phyloP scores from a whole-genome alignment of 2,329 filamentous ascomycete species.

The Colletotrichum sp. region DNA sequence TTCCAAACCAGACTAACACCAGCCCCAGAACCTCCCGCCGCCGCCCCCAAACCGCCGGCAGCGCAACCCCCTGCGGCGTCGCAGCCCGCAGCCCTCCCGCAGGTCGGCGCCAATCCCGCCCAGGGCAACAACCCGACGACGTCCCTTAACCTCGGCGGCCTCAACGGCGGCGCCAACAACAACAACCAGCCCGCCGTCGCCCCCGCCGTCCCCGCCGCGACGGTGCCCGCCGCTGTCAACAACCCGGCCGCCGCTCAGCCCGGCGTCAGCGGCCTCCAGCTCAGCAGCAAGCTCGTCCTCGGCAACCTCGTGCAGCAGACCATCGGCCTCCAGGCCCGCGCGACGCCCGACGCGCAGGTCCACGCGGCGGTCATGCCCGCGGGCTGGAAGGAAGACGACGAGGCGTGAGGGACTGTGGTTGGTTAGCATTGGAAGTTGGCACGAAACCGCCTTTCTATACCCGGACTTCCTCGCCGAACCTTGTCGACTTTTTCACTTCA shows the following conservation, averaged over 20 bases:
- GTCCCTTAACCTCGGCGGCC: constrained; percentile 27
- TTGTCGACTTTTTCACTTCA: background rate
- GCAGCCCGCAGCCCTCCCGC: background rate
- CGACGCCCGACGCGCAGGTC: background rate
- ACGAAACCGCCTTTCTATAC: background rate
- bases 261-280: constrained; percentile 42
- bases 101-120: constrained; percentile 9
- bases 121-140: constrained; percentile 18
- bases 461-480: background rate
- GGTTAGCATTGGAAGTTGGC: background rate
- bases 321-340: constrained; percentile 17
- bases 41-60: background rate
- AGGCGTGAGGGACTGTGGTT: background rate
- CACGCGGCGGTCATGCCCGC: background rate
- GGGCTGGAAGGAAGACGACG: background rate
- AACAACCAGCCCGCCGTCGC: background rate
- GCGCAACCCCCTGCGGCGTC: background rate
- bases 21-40: background rate
- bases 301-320: constrained; percentile 41
- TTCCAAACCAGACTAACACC: background rate
- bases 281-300: constrained; percentile 49
- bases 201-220: constrained; percentile 21
- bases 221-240: constrained; percentile 23
- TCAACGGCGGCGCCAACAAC: background rate
- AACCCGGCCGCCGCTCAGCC: constrained; percentile 19